Evolutionary conservation across 2,329 filamentous ascomycete species (phyloP).

Genomic region (Alternaria ethzedia): DNA sequence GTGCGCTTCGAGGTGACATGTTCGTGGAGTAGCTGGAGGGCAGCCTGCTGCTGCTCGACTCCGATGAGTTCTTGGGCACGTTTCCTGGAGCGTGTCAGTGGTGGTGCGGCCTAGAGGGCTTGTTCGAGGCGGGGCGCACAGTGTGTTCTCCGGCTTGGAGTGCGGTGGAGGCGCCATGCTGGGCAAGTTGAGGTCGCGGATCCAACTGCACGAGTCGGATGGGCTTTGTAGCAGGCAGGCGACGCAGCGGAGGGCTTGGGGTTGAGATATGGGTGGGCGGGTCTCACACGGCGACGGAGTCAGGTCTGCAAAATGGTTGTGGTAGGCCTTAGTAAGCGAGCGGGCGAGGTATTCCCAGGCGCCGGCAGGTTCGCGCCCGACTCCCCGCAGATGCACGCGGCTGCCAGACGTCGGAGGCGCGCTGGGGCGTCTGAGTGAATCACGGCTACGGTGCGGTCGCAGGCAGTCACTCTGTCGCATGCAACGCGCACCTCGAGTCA

Average conservation of each 20-base stretch:
- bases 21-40: slow-evolving; percentile 94
- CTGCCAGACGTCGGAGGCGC: neutral
- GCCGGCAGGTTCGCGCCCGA: neutral
- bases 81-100: slow-evolving; percentile 49
- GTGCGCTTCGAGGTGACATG: slow-evolving; percentile 99
- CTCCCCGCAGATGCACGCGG: neutral
- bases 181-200: slow-evolving; percentile 39
- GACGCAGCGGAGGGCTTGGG: slow-evolving; percentile 29
- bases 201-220: slow-evolving; percentile 37
- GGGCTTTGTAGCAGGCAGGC: slow-evolving; percentile 37
- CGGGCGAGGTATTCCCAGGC: neutral
- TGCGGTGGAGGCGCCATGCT: slow-evolving; percentile 93
- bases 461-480: neutral
- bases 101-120: neutral
- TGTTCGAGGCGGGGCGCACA: slow-evolving; percentile 51
- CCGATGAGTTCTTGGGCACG: slow-evolving; percentile 98
- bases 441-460: neutral
- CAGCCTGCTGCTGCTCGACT: slow-evolving; percentile 90
- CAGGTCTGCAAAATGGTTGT: slow-evolving; percentile 23
- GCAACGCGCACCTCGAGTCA: neutral
- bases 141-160: slow-evolving; percentile 98
- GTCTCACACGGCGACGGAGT: slow-evolving; percentile 26
- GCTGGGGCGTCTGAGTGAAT: neutral
- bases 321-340: slow-evolving; percentile 27
- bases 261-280: slow-evolving; percentile 20